A percentile compares a stretch with the other conserved stretches of the same genome.
These are phyloP conservation scores for Phylloporus sp. DNA, from an alignment of 1,284 basidiomycete species.

Conservation along the genomic window DNA sequence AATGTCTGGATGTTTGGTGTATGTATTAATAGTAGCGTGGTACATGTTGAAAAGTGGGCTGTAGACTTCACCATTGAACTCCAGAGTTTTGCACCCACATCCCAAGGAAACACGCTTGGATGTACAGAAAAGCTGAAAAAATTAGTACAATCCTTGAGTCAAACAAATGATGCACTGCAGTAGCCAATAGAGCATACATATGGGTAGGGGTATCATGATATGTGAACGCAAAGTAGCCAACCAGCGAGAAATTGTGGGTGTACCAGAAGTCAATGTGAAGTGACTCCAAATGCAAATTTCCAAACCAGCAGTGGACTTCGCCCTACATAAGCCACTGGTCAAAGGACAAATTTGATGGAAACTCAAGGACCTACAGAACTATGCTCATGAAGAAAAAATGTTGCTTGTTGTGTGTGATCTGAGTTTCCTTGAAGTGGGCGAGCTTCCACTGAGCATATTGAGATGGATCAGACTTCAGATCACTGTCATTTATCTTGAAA, in stretches of 20 bases:
- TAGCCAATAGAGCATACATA: background rate
- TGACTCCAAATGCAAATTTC: background rate
- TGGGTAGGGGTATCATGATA: background rate
- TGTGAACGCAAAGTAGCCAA: background rate
- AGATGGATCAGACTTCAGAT: too few relatives aligned
- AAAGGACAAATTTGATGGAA: too few relatives aligned
- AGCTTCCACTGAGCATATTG: too few relatives aligned
- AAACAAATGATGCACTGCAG: background rate
- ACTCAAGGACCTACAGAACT: too few relatives aligned
- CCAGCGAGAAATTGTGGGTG: background rate
- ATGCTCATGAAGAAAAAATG: too few relatives aligned
- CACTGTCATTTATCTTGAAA: too few relatives aligned
- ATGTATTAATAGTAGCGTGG: background rate
- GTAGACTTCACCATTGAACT: background rate
- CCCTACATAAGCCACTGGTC: too few relatives aligned
- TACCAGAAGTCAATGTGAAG: background rate
- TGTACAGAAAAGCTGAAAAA: background rate
- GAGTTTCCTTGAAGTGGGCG: too few relatives aligned
- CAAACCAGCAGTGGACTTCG: background rate
- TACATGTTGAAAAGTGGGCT: background rate
- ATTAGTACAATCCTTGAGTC: background rate
- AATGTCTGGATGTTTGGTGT: background rate
- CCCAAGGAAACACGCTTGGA: background rate
- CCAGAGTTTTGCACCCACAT: background rate
- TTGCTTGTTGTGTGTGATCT: too few relatives aligned